These are phyloP conservation scores for Apostasia shenzhenica DNA, from an alignment of 106 monocot genomes.

Conservation along the genomic window DNA sequence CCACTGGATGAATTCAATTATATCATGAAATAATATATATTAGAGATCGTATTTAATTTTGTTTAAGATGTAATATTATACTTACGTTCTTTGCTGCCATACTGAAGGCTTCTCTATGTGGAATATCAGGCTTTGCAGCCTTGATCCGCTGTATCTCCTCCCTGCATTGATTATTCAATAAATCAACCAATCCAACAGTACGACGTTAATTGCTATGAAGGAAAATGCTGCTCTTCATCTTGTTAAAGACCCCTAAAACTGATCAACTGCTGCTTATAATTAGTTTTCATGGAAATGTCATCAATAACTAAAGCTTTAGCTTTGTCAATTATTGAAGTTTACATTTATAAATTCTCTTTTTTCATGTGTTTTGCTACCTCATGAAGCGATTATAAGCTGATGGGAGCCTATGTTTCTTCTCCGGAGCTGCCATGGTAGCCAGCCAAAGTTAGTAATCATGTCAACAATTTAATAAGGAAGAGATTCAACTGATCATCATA, in stretches of 20 bases:
- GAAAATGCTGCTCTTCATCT: too few species aligned
- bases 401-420: slow-evolving; percentile 90
- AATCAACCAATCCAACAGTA: too few species aligned
- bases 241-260: too few species aligned
- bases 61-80: background rate
- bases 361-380: slow-evolving; percentile 39
- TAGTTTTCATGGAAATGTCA: too few species aligned
- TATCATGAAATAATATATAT: background rate
- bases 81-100: slow-evolving; percentile 21
- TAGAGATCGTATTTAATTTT: background rate
- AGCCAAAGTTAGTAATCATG: too few species aligned
- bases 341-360: too few species aligned
- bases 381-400: slow-evolving; percentile 94
- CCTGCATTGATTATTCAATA: background rate
- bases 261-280: too few species aligned
- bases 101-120: slow-evolving; percentile 25
- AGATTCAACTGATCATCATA: too few species aligned
- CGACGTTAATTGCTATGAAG: too few species aligned
- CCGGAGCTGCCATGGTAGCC: slow-evolving; percentile 45
- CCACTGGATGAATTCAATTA: slow-evolving; percentile 9
- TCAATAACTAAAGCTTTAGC: too few species aligned
- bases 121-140: slow-evolving; percentile 21
- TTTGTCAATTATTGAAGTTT: too few species aligned
- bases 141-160: slow-evolving; percentile 28
- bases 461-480: too few species aligned